Percentiles rank a stretch among this genome's conserved stretches.
These are phyloP conservation scores for Tylopilus rubrobrunneus DNA, from an alignment of 768 basidiomycete genomes.

Conservation along the genomic window DNA sequence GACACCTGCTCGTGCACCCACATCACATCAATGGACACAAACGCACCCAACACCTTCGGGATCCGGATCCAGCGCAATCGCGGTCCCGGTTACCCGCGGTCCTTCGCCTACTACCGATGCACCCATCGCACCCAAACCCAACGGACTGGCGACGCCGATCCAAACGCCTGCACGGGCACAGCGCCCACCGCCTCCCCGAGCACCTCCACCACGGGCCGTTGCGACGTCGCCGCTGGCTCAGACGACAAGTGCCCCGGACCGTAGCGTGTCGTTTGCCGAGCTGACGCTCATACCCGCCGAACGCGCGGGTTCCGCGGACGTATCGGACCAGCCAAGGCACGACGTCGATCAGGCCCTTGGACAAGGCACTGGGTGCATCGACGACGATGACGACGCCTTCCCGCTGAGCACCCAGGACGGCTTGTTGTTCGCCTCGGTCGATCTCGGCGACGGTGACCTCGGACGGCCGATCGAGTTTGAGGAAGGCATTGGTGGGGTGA, in stretches of 20 bases:
- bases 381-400: slow-evolving; percentile 35
- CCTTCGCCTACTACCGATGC: background rate
- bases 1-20: background rate
- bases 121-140: background rate
- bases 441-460: slow-evolving; percentile 44
- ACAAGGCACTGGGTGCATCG: slow-evolving; percentile 22
- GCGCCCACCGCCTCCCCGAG: slow-evolving; percentile 20
- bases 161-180: slow-evolving; percentile 31
- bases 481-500: slow-evolving; percentile 28
- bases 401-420: slow-evolving; percentile 64
- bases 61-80: background rate
- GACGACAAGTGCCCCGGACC: slow-evolving; percentile 9
- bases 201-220: slow-evolving; percentile 2
- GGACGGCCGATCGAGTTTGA: slow-evolving; percentile 39
- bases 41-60: background rate
- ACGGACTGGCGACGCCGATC: slow-evolving; percentile 32
- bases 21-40: background rate
- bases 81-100: background rate
- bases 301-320: background rate
- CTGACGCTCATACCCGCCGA: no score
- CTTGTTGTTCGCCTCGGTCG: slow-evolving; percentile 55
- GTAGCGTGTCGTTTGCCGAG: slow-evolving; percentile 7
- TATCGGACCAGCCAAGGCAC: background rate
- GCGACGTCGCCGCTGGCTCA: slow-evolving; percentile 14
- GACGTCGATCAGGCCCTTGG: slow-evolving; percentile 1